A percentile compares a stretch with the other conserved stretches of the same genome.
Evolutionary conservation across 2,329 filamentous ascomycete species (phyloP).

Genomic region (Parastagonospora nodorum): DNA sequence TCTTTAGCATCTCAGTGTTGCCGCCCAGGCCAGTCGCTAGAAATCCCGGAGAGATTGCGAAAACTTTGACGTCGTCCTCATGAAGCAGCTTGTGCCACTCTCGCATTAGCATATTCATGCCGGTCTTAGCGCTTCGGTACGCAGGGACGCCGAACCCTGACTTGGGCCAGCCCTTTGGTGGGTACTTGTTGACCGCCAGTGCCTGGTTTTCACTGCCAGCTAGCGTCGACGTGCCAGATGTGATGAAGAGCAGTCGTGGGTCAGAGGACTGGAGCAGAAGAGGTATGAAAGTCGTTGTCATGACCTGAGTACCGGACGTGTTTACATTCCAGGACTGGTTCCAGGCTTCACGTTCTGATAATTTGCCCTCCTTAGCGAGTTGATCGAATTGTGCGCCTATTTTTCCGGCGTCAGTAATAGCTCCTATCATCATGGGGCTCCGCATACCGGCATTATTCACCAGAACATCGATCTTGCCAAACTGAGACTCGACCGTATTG

Average conservation of each 20-base stretch:
- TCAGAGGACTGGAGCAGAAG: constrained; percentile 42
- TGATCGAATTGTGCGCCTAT: constrained; percentile 53
- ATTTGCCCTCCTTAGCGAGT: constrained; percentile 16
- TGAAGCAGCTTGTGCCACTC: constrained; percentile 44
- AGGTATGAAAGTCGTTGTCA: constrained; percentile 40
- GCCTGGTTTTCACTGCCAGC: constrained; percentile 28
- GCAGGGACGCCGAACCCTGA: constrained; percentile 21
- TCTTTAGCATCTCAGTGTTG: constrained; percentile 12
- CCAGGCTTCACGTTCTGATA: constrained; percentile 26
- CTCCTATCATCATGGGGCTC: constrained; percentile 9
- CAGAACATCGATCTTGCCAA: constrained; percentile 38
- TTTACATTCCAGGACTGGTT: constrained; percentile 44
- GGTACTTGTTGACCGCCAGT: constrained; percentile 17
- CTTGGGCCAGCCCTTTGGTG: constrained; percentile 53
- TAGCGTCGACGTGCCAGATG: constrained; percentile 47
- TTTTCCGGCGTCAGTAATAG: constrained; percentile 35
- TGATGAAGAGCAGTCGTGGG: constrained; percentile 47
- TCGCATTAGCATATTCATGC: constrained; percentile 54
- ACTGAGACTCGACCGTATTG: constrained; percentile 42
- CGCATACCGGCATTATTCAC: constrained; percentile 47
- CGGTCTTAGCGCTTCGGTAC: constrained; percentile 51
- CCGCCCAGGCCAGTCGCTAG: constrained; percentile 50
- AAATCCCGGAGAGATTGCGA: constrained; percentile 49
- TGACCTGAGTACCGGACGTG: constrained; percentile 39
- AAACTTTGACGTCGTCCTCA: constrained; percentile 41